These are phyloP conservation scores for Solanum paucissectum DNA, from an alignment of 257 asterid species.

Conservation along the genomic window DNA sequence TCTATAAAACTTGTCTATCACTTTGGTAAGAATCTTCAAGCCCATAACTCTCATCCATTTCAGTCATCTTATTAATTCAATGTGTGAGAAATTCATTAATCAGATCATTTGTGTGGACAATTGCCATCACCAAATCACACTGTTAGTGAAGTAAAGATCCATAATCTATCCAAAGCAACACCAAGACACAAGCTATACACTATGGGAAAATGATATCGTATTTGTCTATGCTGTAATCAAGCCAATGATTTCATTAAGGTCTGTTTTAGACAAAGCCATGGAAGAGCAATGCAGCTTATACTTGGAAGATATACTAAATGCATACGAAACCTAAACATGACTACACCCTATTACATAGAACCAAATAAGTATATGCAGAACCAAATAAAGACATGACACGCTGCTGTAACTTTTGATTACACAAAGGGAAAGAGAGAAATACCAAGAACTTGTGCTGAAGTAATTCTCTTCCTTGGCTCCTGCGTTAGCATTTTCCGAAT, in stretches of 20 bases:
- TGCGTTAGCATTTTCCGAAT: conserved; percentile 74
- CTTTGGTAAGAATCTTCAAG: not conserved
- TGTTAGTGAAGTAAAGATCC: not conserved
- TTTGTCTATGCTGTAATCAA: not conserved
- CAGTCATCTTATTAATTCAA: not conserved
- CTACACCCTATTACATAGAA: not conserved
- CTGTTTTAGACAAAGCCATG: not conserved
- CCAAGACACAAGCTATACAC: not conserved
- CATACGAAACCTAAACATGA: not conserved
- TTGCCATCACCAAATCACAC: not conserved
- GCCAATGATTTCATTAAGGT: not conserved
- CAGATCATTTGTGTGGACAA: not conserved
- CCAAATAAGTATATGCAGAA: not conserved
- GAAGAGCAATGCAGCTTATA: not conserved
- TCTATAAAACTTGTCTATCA: not conserved
- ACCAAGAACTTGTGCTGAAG: conserved; percentile 85
- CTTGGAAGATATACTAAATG: not conserved
- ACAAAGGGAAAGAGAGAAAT: conserved; percentile 6
- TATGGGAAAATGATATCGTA: not conserved
- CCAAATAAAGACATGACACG: not conserved
- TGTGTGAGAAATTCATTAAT: not conserved
- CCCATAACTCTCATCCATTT: not conserved
- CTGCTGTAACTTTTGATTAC: not conserved
- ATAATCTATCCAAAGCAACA: not conserved
- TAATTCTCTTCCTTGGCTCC: conserved; percentile 71